phyloP scores from a whole-genome alignment of 2,329 filamentous ascomycete genomes.

The Calcarisporium arbuscula region DNA sequence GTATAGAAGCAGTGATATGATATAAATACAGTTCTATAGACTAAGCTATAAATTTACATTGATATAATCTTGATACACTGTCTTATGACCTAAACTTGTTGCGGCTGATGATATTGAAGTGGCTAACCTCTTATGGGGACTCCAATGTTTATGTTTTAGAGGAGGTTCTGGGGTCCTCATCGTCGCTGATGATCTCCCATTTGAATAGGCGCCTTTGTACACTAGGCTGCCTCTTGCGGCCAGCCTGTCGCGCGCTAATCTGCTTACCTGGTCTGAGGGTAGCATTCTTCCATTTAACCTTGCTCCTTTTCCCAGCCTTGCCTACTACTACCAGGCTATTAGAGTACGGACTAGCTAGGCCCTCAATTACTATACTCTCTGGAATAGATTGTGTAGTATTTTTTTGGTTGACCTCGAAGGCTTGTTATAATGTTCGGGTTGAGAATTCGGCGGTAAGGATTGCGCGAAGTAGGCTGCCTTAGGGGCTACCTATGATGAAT shows the following conservation, averaged over 20 bases:
- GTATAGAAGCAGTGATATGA: too few relatives aligned
- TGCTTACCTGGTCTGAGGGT: not conserved
- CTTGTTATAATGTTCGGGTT: constrained; percentile 6
- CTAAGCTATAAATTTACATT: too few relatives aligned
- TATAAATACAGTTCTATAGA: too few relatives aligned
- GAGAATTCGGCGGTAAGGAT: constrained; percentile 6
- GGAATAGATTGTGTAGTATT: constrained; percentile 4
- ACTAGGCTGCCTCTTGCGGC: constrained; percentile 1
- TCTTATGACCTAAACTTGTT: too few relatives aligned
- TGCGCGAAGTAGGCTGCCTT: constrained; percentile 3
- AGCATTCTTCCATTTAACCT: not conserved
- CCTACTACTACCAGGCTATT: not conserved
- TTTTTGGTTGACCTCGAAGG: constrained; percentile 3
- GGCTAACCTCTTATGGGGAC: too few relatives aligned
- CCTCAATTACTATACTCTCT: constrained; percentile 2
- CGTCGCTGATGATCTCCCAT: too few relatives aligned
- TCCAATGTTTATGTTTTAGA: too few relatives aligned
- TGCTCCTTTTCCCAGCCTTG: not conserved
- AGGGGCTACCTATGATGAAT: constrained; percentile 5
- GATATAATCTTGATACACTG: too few relatives aligned
- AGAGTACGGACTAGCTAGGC: not conserved
- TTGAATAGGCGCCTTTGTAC: constrained; percentile 1
- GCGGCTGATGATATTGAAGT: too few relatives aligned
- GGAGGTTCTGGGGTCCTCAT: too few relatives aligned
- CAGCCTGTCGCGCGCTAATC: not conserved